phyloP scores from a whole-genome alignment of 2,329 filamentous ascomycete genomes.

The Berkeleyomyces rouxiae region DNA sequence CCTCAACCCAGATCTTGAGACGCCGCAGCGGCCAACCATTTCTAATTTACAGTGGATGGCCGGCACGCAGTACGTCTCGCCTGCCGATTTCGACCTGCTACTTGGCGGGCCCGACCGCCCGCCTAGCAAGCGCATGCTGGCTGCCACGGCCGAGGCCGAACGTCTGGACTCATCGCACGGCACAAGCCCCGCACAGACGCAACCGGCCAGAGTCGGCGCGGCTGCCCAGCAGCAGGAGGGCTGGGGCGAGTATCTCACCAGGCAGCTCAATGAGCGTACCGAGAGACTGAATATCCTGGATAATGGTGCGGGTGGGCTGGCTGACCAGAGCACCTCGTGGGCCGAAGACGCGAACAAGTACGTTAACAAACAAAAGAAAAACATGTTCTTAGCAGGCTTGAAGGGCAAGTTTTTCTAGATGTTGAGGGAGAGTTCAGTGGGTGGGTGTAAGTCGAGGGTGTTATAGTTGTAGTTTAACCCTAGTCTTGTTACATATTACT shows the following conservation, averaged over 20 bases:
- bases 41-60: constrained; percentile 94
- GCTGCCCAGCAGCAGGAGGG: constrained; percentile 34
- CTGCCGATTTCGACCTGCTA: constrained; percentile 72
- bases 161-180: constrained; percentile 20
- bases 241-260: constrained; percentile 65
- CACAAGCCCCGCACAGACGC: constrained; percentile 18
- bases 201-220: constrained; percentile 12
- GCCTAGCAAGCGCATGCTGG: constrained; percentile 74
- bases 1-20: constrained; percentile 56
- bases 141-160: constrained; percentile 51
- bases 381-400: constrained; percentile 54
- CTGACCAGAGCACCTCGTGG: constrained; percentile 68
- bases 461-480: neutral
- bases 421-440: neutral
- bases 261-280: constrained; percentile 78
- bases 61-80: constrained; percentile 79
- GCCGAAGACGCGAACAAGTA: constrained; percentile 79
- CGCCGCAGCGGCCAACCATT: constrained; percentile 77
- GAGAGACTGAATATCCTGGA: constrained; percentile 71
- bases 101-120: constrained; percentile 82
- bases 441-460: neutral
- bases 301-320: constrained; percentile 69
- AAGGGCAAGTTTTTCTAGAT: constrained; percentile 38
- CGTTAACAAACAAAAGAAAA: constrained; percentile 73
- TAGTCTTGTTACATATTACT: too few relatives aligned